Percentiles rank a stretch among this genome's conserved stretches.
Conservation (phyloP, 2,329 filamentous ascomycete species). For the Fusarium haematococcum region DNA sequence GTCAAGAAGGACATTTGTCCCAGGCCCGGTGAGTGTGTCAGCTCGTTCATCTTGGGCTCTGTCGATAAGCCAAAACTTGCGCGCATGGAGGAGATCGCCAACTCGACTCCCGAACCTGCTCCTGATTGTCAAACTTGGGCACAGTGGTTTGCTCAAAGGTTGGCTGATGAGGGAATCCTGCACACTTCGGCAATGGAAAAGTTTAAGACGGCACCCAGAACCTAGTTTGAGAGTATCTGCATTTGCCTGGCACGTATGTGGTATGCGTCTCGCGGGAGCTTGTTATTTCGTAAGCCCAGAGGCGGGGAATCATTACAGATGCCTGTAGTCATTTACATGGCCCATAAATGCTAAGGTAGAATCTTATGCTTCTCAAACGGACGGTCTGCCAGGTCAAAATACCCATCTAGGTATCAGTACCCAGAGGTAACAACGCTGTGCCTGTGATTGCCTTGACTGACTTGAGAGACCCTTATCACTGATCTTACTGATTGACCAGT, state of each 20-base stretch:
- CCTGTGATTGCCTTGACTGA: background rate
- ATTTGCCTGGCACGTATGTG: background rate
- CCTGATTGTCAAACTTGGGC: background rate
- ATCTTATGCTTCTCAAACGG: background rate
- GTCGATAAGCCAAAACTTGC: background rate
- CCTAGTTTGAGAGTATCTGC: background rate
- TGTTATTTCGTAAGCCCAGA: background rate
- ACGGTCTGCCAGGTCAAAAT: background rate
- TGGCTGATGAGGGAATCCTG: background rate
- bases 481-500: background rate
- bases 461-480: background rate
- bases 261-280: background rate
- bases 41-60: background rate
- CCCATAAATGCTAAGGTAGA: background rate
- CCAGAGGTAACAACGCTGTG: background rate
- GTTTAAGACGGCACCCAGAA: background rate
- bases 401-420: too few species aligned
- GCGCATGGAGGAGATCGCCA: background rate
- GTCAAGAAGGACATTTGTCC: background rate
- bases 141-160: background rate
- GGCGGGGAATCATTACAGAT: background rate
- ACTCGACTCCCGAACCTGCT: background rate
- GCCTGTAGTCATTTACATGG: background rate
- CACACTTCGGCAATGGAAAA: background rate
- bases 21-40: background rate